Base-by-base conservation (phyloP, 1,284 basidiomycete species). In the Rhodotorula sp. region DNA sequence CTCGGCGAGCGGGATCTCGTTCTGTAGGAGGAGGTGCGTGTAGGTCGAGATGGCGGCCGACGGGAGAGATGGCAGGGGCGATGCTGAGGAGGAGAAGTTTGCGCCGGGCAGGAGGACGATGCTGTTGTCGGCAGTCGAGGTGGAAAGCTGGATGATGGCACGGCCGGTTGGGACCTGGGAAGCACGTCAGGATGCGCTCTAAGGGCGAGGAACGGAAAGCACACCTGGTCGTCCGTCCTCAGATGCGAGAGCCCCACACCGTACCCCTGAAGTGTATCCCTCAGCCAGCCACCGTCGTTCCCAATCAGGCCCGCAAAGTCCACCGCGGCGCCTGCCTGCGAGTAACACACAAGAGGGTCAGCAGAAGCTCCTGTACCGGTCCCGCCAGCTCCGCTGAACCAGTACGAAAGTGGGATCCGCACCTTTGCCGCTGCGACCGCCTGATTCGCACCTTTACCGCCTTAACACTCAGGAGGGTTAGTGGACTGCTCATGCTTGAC, bases 11-110 rank as follows among this genome's bases (percentile, higher is more conserved):
- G 85, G 85, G 63, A 87, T 85, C 78, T 87, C 86, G 76, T 87
- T 87, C 71, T 87, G 86, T 2, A 86, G 78, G n/a, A 86, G 80
- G 10, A 87, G 79, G 74, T 86, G 84, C 27, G 84, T 82, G 75
- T 80, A 70, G 22, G 19, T 5, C 12, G 58, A 32, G 10, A 37
- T 7, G 39, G 29, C 34, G 17, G 55, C 53, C 27, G 69, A 59
- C 3, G 66, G 68, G n/a, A 74, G 36, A 51, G 68, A 61, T 6
- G 41, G 48, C 27, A 60, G 37, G 10, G 64, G 54, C 19, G 55
- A 56, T 22, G 34, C 46, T 3, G 21, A 48, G 19, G 39, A 13
- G 9, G 75, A 62, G 44, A 60, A 70, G 63, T 75, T 76, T 22
- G 70, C 59, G 27, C 77, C 78, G 7, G 69, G 69, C 19, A 77